These are phyloP conservation scores for Saccharum officinarum DNA, from an alignment of 176 grass and related monocot genomes.

Conservation along the genomic window DNA sequence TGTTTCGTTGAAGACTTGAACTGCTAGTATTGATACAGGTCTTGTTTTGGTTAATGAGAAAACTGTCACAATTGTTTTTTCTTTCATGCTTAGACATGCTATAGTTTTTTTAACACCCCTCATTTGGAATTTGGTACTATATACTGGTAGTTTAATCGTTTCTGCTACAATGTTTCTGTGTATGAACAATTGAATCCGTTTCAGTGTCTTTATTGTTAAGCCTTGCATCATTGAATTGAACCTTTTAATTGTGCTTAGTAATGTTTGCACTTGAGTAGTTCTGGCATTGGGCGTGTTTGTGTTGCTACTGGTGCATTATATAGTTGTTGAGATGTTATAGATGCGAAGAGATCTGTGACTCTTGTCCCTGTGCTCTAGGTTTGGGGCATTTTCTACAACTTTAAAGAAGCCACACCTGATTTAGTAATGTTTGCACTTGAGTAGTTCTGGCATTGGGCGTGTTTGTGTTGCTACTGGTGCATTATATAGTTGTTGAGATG, in stretches of 20 bases:
- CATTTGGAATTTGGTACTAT: background rate
- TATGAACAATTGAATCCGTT: background rate
- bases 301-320: too few species aligned
- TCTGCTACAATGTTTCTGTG: background rate
- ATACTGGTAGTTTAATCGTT: constrained; percentile 10
- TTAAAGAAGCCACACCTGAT: too few species aligned
- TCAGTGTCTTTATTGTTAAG: background rate
- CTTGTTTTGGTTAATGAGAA: constrained; percentile 21
- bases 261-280: background rate
- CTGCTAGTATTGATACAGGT: background rate
- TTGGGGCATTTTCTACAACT: too few species aligned
- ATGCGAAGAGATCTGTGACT: too few species aligned
- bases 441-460: too few species aligned
- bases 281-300: background rate
- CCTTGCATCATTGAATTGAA: background rate
- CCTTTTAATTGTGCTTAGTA: background rate
- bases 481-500: too few species aligned
- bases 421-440: too few species aligned
- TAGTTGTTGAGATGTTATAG: too few species aligned
- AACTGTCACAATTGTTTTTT: background rate
- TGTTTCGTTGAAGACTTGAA: constrained; percentile 23
- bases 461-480: too few species aligned
- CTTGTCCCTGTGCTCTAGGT: too few species aligned
- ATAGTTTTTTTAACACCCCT: background rate
- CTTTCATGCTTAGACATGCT: constrained; percentile 14